Base-by-base conservation (phyloP, 1,139 yeast genomes). In the Scheffersomyces parashehatae region DNA sequence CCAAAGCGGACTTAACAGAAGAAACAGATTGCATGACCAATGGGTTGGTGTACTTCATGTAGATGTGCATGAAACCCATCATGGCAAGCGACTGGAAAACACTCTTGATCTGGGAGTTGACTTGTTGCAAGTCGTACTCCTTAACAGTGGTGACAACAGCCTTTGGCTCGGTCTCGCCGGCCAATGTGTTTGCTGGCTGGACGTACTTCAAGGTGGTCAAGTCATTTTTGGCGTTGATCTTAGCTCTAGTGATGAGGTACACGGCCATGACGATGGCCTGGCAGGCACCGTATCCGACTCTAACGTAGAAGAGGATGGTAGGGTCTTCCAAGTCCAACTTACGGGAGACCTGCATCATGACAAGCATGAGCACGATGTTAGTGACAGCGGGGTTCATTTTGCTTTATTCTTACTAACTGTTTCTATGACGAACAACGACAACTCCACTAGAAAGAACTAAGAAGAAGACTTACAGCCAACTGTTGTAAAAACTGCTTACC, bases 21-120 rank as follows among this genome's bases (percentile, higher is more conserved):
- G 95, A 82, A 58, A 95, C 79, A 50, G 93, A 84, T 76, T 93
- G 99, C 89, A 93, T 88, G 57, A 95, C 82, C 67, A 93, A 82
- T 48, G 99, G 99, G 74, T 93, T 91, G 68, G 98, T 89, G 80
- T 89, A 95, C 73, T 90, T 88, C 96, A 95, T 85, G 83, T 93
- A 93, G 51, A 93, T 60, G 71, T 93, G 99, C 98, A 93, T 91
- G 83, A 93, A 88, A 29, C 86, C 97, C 95, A 95, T 91, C 97
- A 95, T 91, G 60, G 96, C 97, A 59, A 90, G 68, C 51, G 96
- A 88, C 54, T 95, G 87, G 77, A 86, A 84, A 54, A 90, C 81
- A 52, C 95, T 78, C 72, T 87, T 88, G 68, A 91, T 80, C 51
- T 89, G 85, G 41, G 80, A 48, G 64, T 87, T 84, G 52, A 91